Evolutionary conservation across 495 filamentous ascomycete species (phyloP), one percentile per base, ranked within the genome.

Genomic region (Amphirosellinia nigrospora): DNA sequence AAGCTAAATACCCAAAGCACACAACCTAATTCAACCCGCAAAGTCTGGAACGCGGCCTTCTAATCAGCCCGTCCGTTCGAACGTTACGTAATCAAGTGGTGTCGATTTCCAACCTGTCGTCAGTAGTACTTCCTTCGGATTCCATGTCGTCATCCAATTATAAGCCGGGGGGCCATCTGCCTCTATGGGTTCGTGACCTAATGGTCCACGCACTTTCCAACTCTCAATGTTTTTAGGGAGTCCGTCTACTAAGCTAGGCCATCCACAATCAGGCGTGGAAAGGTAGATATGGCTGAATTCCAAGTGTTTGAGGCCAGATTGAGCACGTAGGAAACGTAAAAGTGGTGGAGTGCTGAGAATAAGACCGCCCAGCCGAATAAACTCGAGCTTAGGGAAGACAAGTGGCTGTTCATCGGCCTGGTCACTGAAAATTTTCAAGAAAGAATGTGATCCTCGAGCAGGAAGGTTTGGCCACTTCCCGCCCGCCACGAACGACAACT

Each of bases 141-240:
- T 45, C 64, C 64, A 55, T 56, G n/a, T 26, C 26, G 10, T 56
- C 48, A 55, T 66, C 64, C 48, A 66, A 9, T 66, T 66, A 46
- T 66, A 66, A 30, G 64, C 64, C 34, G 38, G 5, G 16, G 64
- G 64, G 11, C 34, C 23, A n/a, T 66, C 48, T 0, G 21, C 52
- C 53, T 43, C 36, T 23, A 66, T 19, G n/a, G 64, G 64, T 4
- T 66, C 46, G 26, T 66, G 64, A 39, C 64, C 64, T n/a, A 55
- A 10, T 13, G 32, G 34, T 30, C 64, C 64, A 21, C 21, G 10
- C 23, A 66, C 48, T 43, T 45, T 58, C 52, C 38, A 68, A 19
- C n/a, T 21, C 28, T 48, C 38, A 30, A 66, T 34, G 43, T 16
- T 28, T 11, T 10, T 30, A 56, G 50, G 65, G 3, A 68, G 52